phyloP scores from a whole-genome alignment of 352 stramenopile genomes.

The Phytophthora kernoviae region DNA sequence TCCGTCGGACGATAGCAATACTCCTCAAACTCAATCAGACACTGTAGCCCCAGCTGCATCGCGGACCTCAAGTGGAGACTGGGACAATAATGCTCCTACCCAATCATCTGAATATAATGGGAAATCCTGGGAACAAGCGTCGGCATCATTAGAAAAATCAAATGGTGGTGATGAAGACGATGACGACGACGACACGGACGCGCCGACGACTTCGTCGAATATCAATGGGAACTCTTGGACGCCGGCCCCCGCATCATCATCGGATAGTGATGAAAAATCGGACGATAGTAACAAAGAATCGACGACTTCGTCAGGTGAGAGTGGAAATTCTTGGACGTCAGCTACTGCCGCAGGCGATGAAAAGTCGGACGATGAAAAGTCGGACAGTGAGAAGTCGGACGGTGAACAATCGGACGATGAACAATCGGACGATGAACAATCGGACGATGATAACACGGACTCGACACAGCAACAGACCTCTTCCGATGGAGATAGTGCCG shows the following conservation, averaged over 20 bases:
- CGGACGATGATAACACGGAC: background rate
- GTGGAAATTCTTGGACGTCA: too few relatives aligned
- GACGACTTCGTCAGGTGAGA: background rate
- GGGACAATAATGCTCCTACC: too few relatives aligned
- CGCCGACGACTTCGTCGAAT: slow-evolving; percentile 1
- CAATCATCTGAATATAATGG: too few relatives aligned
- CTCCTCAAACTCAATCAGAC: slow-evolving; percentile 4
- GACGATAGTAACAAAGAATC: slow-evolving; percentile 2
- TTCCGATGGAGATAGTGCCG: slow-evolving; percentile 20
- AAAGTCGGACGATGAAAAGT: background rate
- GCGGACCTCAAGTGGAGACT: slow-evolving; percentile 9
- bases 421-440: background rate
- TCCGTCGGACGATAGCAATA: too few relatives aligned
- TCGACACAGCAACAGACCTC: slow-evolving; percentile 10
- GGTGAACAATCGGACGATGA: background rate
- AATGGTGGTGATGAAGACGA: background rate
- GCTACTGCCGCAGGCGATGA: too few relatives aligned
- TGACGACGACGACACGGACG: slow-evolving; percentile 3
- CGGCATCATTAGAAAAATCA: too few relatives aligned
- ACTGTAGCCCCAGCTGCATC: slow-evolving; percentile 17
- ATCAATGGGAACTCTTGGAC: slow-evolving; percentile 7
- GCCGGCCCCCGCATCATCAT: slow-evolving; percentile 1
- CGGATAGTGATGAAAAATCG: slow-evolving; percentile 1
- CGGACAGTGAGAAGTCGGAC: background rate
- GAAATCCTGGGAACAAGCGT: too few relatives aligned